phyloP scores from a whole-genome alignment of 495 filamentous ascomycete genomes.

The Aspergillus kassunensis region DNA sequence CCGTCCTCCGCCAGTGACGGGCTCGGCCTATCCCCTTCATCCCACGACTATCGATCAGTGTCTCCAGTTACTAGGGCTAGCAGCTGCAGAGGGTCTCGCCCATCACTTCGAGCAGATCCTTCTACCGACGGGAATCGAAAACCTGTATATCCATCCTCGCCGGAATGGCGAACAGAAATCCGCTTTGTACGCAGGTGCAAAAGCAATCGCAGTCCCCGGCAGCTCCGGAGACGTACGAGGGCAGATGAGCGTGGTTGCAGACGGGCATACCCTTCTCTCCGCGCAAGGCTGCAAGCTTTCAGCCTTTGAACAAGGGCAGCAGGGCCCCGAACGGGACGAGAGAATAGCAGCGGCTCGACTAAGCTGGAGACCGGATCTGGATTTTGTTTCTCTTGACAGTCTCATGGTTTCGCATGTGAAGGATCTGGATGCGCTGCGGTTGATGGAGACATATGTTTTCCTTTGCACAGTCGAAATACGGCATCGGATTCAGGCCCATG shows the following conservation, averaged over 20 bases:
- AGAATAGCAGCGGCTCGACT: neutral
- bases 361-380: conserved; percentile 3
- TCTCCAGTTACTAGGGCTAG: conserved; percentile 16
- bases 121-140: neutral
- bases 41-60: conserved; percentile 2
- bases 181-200: neutral
- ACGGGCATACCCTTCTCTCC: neutral
- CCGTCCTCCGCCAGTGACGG: neutral
- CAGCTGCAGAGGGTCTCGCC: neutral
- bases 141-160: neutral
- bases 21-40: neutral
- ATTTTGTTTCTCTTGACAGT: neutral
- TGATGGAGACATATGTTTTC: conserved; percentile 5
- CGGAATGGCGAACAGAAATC: neutral
- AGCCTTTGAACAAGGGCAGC: neutral
- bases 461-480: neutral
- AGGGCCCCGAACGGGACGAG: neutral
- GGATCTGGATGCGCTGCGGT: neutral
- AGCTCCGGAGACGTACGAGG: neutral
- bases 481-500: neutral
- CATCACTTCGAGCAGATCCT: neutral
- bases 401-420: neutral
- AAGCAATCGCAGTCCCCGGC: neutral
- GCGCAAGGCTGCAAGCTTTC: conserved; percentile 2
- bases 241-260: neutral